These are phyloP conservation scores for Sphaerulina vaccinii DNA, from an alignment of 2,329 filamentous ascomycete species.

Conservation along the genomic window DNA sequence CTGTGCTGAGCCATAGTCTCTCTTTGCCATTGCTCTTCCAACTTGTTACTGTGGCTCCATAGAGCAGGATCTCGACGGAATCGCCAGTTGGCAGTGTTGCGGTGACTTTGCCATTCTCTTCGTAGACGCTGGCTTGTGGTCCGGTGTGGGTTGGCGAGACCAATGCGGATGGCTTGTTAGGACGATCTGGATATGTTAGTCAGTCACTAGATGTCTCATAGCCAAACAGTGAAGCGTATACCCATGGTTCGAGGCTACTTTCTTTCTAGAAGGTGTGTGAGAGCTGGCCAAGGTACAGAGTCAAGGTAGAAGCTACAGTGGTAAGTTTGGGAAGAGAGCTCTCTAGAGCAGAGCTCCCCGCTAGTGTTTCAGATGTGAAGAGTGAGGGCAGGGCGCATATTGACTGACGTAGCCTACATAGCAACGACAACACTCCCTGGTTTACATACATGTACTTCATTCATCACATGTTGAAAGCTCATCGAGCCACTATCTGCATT, in stretches of 20 bases:
- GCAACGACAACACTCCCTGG: no score
- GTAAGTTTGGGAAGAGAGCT: neutral
- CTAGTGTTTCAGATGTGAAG: no score
- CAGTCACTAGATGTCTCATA: neutral
- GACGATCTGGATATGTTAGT: slow-evolving; percentile 58
- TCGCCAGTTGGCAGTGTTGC: slow-evolving; percentile 83
- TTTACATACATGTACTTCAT: no score
- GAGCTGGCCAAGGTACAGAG: no score
- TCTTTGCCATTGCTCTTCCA: slow-evolving; percentile 75
- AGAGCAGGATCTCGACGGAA: slow-evolving; percentile 80
- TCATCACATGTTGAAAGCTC: no score
- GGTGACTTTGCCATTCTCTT: slow-evolving; percentile 69
- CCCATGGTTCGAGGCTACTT: slow-evolving; percentile 12
- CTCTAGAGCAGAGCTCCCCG: no score
- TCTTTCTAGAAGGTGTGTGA: no score
- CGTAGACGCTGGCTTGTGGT: slow-evolving; percentile 73
- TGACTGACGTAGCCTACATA: no score
- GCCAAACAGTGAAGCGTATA: neutral
- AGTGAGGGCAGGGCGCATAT: no score
- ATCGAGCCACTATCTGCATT: no score
- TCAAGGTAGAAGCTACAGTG: no score
- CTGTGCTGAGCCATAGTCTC: slow-evolving; percentile 35
- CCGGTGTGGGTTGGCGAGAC: slow-evolving; percentile 60
- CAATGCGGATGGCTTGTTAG: slow-evolving; percentile 75
- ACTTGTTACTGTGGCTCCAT: slow-evolving; percentile 86